A percentile compares a stretch with the other conserved stretches of the same genome.
Evolutionary conservation across 345 rosid genomes (phyloP).

Genomic region (Angophora floribunda): DNA sequence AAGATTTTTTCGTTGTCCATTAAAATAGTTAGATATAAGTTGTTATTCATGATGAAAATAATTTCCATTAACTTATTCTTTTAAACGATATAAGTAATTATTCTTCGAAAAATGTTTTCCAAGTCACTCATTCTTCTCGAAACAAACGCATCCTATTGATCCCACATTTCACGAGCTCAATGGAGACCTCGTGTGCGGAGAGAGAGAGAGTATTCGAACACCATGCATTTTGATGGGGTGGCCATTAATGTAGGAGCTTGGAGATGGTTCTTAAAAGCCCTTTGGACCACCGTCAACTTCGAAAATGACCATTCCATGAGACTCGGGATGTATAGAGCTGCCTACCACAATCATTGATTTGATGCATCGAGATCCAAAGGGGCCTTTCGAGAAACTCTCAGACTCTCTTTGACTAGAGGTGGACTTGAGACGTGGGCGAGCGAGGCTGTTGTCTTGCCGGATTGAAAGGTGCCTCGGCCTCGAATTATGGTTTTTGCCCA

Average conservation of each 20-base stretch:
- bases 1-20: no score
- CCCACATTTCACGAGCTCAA: not conserved
- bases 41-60: no score
- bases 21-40: no score
- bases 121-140: no score
- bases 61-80: no score
- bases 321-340: not conserved
- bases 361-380: not conserved
- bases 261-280: not conserved
- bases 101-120: no score
- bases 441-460: not conserved
- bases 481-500: not conserved
- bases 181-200: not conserved
- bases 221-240: not conserved
- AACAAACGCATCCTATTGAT: not conserved
- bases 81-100: no score
- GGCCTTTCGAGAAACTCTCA: not conserved
- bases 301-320: not conserved
- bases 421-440: fast-evolving
- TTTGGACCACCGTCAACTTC: not conserved
- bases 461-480: fast-evolving
- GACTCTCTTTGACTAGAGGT: not conserved
- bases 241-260: not conserved
- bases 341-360: not conserved
- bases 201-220: not conserved